A percentile compares a stretch with the other conserved stretches of the same genome.
These are phyloP conservation scores for Aspergillus japonicus DNA, from an alignment of 2,329 filamentous ascomycete species.

Conservation along the genomic window DNA sequence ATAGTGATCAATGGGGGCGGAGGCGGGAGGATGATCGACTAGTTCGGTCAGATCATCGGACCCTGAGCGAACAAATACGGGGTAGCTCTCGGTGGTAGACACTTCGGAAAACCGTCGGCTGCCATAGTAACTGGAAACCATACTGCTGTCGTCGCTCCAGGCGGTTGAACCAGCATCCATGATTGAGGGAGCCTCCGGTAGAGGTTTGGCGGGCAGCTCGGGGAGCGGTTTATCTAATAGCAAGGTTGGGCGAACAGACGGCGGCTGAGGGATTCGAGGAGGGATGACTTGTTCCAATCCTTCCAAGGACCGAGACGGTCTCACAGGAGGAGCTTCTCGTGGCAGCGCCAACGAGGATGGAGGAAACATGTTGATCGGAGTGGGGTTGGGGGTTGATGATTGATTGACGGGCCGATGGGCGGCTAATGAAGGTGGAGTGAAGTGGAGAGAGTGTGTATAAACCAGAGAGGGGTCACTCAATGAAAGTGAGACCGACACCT, in stretches of 20 bases:
- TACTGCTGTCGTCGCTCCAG: conserved; percentile 32
- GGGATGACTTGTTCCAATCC: conserved; percentile 39
- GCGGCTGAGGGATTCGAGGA: conserved; percentile 20
- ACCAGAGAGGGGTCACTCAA: conserved; percentile 1
- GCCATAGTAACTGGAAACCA: conserved; percentile 23
- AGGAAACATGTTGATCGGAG: conserved; percentile 22
- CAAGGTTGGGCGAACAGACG: conserved; percentile 20
- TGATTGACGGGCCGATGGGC: neutral
- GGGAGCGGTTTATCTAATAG: conserved; percentile 35
- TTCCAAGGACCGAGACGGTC: conserved; percentile 37
- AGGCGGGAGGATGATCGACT: conserved; percentile 26
- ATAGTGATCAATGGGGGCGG: conserved; percentile 13
- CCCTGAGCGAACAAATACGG: conserved; percentile 32
- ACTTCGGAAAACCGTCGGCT: conserved; percentile 18
- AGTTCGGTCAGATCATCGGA: conserved; percentile 29
- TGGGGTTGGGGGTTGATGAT: neutral
- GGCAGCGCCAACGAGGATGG: conserved; percentile 19
- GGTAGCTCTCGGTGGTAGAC: conserved; percentile 30
- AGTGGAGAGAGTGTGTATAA: neutral
- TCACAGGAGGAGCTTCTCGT: conserved; percentile 33
- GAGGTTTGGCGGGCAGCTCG: conserved; percentile 30
- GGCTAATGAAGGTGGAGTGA: neutral
- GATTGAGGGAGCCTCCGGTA: conserved; percentile 21
- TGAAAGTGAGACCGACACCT: neutral
- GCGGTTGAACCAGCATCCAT: conserved; percentile 26